Percentiles rank a stretch among this genome's conserved stretches.
Conservation (phyloP, 176 grass and related monocot genomes). For the Oryza brachyantha region DNA sequence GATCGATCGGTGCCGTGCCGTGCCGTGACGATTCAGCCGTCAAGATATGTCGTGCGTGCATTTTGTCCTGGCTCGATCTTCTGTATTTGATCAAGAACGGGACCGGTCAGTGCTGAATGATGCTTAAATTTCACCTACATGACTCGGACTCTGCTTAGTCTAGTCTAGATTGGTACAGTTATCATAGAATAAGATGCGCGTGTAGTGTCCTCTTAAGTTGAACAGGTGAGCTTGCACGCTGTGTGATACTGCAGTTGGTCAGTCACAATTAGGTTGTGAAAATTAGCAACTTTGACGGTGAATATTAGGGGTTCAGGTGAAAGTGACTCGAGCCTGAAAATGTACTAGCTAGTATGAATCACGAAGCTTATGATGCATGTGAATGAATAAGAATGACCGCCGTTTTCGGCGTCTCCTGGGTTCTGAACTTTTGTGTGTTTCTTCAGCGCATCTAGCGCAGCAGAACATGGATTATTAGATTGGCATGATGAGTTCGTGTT, state of each 20-base stretch:
- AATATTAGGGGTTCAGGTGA: slow-evolving; percentile 22
- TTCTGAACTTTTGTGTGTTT: not conserved
- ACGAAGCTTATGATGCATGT: not conserved
- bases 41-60: not conserved
- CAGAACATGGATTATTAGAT: slow-evolving; percentile 9
- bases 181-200: not conserved
- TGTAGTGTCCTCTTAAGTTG: not conserved
- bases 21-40: slow-evolving; percentile 20
- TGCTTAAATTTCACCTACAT: not conserved
- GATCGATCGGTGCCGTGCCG: not conserved
- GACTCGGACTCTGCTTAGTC: slow-evolving; percentile 14
- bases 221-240: not conserved
- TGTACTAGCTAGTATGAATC: not conserved
- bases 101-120: not conserved
- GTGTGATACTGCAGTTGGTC: not conserved
- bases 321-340: not conserved
- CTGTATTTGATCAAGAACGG: not conserved
- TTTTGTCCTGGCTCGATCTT: not conserved
- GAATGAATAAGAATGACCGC: not conserved
- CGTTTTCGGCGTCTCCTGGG: not conserved
- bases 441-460: not conserved
- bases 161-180: not conserved
- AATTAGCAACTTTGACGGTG: slow-evolving; percentile 27
- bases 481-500: not conserved
- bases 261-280: slow-evolving; percentile 12